A percentile compares a stretch with the other conserved stretches of the same genome.
phyloP scores from a whole-genome alignment of 2,329 filamentous ascomycete species.

The Blastomyces silverae region DNA sequence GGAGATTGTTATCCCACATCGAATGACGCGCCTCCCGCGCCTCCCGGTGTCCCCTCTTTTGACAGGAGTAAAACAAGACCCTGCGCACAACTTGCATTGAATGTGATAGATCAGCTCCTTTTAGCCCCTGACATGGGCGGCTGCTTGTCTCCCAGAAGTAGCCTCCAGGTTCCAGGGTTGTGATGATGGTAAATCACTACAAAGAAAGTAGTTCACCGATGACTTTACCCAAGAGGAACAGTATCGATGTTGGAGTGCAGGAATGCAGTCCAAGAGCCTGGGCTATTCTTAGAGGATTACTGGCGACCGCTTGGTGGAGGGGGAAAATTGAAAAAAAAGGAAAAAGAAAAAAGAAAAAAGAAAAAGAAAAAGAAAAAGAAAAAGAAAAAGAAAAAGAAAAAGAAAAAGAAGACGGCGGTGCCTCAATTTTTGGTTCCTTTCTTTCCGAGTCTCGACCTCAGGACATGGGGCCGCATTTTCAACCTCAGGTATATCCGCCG shows the following conservation, averaged over 20 bases:
- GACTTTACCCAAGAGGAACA: no score
- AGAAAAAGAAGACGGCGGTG: background rate
- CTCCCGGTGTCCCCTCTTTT: background rate
- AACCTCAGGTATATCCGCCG: background rate
- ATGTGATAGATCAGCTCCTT: conserved; percentile 2
- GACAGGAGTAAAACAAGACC: background rate
- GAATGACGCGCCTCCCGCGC: background rate
- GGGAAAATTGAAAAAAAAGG: no score
- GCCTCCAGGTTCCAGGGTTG: no score
- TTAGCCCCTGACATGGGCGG: background rate
- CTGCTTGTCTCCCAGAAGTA: background rate
- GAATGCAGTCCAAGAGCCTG: background rate
- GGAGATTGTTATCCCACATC: background rate
- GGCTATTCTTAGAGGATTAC: background rate
- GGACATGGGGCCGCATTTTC: background rate
- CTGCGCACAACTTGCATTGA: background rate
- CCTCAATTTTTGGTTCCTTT: background rate
- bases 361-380: no score
- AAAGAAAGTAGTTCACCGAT: no score
- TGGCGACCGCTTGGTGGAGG: background rate
- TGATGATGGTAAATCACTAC: background rate
- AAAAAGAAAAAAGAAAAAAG: no score
- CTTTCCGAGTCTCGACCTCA: background rate
- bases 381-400: no score
- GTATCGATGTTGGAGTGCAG: background rate